Percentiles rank a stretch among this genome's conserved stretches.
These are phyloP conservation scores for Gossypium schwendimanii DNA, from an alignment of 441 rosid species.

Conservation along the genomic window DNA sequence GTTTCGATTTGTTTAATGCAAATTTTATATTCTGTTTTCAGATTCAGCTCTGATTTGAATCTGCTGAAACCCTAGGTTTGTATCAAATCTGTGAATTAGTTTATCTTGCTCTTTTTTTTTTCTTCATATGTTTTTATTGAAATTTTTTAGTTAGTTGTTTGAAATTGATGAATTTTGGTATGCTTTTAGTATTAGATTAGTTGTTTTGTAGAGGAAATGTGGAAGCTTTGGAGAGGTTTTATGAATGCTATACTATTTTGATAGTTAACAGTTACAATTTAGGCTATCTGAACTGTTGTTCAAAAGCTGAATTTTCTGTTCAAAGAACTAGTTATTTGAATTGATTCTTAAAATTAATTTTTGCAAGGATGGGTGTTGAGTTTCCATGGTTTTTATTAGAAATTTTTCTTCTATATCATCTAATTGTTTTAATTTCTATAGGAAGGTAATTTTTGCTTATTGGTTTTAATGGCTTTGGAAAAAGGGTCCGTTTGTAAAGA, in stretches of 20 bases:
- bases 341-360: neutral
- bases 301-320: neutral
- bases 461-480: neutral
- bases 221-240: neutral
- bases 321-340: neutral
- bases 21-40: constrained; percentile 8
- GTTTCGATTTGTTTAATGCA: neutral
- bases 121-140: neutral
- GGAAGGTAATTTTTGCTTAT: neutral
- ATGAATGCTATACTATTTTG: neutral
- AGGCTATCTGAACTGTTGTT: neutral
- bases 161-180: neutral
- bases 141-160: neutral
- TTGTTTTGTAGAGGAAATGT: neutral
- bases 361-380: neutral
- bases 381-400: neutral
- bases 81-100: neutral
- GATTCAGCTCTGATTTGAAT: constrained; percentile 11
- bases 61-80: constrained; percentile 18
- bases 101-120: neutral
- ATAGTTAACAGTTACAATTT: neutral
- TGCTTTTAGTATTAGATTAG: neutral
- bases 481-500: neutral
- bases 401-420: neutral
- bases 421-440: neutral